Evolutionary conservation across 148 eudicot species (phyloP), one percentile per base, ranked within the genome.

Genomic region (Gaultheria prostrata): DNA sequence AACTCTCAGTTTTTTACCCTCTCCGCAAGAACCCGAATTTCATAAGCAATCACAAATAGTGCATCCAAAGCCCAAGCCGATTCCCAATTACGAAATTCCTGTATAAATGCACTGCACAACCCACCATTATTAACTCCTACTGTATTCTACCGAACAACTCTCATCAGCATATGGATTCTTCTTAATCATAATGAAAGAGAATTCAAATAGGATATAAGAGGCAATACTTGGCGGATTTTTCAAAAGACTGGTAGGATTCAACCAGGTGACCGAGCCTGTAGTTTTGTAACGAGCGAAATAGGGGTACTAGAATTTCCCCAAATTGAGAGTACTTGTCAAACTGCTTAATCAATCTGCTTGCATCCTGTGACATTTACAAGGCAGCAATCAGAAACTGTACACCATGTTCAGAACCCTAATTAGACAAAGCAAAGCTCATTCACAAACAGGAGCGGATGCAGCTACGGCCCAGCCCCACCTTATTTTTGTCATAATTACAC

Each of bases 81-180:
- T 81, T 97, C 99, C 98, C 98, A 95, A 71, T 94, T 97, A 78
- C 98, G 95, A 79, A 97, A 95, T 57, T 97, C 99, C 92, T 94
- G 99, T 82, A 93, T 80, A 81, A 95, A 95, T 51, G 96, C 96
- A 92, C 99, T 96, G 85, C 80, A 85, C 35, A 81, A 67, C 79
- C 82, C 85, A 85, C 79, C 86, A 72, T 82, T 83, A 82, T 80
- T 79, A 73, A 63, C 83, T 73, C 35, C 50, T 26, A 85, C 49
- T 43, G 46, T 35, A 77, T 15, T 78, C 17, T 76, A 45, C 75
- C 77, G 73, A 69, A 49, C 13, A 21, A 75, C 33, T 21, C 67
- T 35, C 12, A 75, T 59, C 63, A 80, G 15, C 13, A 10, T 26
- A 26, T 1, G 26, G 74, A 59, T 6, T 63, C 14, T 32, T n/a